Base-by-base conservation (phyloP, 371 early-diverging fungal species). In the Mortierella sp. region DNA sequence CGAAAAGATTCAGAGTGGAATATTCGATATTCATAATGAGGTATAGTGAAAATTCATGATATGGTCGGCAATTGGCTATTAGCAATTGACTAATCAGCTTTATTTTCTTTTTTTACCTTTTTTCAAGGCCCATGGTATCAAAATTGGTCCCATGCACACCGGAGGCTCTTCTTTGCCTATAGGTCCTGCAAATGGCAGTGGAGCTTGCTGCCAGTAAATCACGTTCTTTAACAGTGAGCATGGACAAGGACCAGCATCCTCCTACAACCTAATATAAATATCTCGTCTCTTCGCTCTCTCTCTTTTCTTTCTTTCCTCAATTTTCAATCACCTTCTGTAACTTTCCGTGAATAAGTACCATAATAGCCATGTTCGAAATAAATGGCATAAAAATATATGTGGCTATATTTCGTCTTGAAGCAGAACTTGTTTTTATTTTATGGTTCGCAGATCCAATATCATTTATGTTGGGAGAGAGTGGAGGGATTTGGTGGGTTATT, bases 1-100 rank as follows among this genome's bases (percentile, higher is more conserved):
- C 77, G 92, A 91, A 43, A 95, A 95, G 87, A 94, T 95, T 42
- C 90, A 92, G 70, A 83, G 87, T 60, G 94, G 94, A 26, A 88
- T 93, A 35, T 89, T 94, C 75, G 91, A 90, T 56, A 85, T 93
- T 28, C 88, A 88, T 49, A 92, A 93, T 68, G 93, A 93, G 87
- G 90, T 89, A 85, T 17, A 45, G 34, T 32, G 31, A 49, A 31
- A 2, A 37, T 23, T 28, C 28, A 61, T 5, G 22, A 35, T n/a
- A n/a, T n/a, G n/a, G n/a, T n/a, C 40, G 40, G 13, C 28, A 28
- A 23, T 23, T 15, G 53, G 17, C 2, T 7, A 2, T 28, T 53
- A 28, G 13, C 29, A 53, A 53, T 53, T 23, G 53, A 10, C n/a
- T 45, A 17, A 45, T n/a, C n/a, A n/a, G n/a, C 19, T 19, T 45